Base-by-base conservation (phyloP, 2,329 filamentous ascomycete genomes). In the Aureobasidium uvarum region DNA sequence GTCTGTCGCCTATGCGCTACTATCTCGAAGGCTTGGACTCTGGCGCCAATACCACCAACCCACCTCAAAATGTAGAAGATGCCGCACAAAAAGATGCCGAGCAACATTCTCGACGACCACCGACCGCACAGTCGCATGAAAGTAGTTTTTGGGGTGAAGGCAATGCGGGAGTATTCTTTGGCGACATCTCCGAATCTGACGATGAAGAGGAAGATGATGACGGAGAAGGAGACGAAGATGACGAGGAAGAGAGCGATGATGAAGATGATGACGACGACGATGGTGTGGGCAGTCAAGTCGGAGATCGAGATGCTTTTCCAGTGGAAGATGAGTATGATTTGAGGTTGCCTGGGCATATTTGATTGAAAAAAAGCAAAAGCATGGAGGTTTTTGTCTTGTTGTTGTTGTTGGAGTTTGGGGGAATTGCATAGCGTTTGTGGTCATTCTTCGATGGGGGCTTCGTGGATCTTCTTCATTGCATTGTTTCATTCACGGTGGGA, bases 1-100 rank as follows among this genome's bases (percentile, higher is more conserved):
- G 77, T 39, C 68, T 82, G 0, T 76, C 75, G 1, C 80, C 80
- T 5, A 79, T 81, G 68, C 71, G 80, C 16, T 80, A 80, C 62
- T 81, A 81, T 52, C 68, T 81, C 8, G 70, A 73, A 20, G 65
- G 62, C 11, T 51, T 68, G 1, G 67, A 68, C 33, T 31, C 23
- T 3, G 45, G 66, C 33, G 63, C 59, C 18, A 54, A 25, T 3
- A 33, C 25, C 20, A 11, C 25, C 6, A 52, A 45, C 18, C 11
- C 23, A 20, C 2, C 23, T 11, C 39, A 39, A 18, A 14, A 36
- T 7, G 36, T 33, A 16, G 23, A 59, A 55, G 64, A 59, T 16
- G 18, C 31, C n/a, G 25, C 18, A 51, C 45, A 13, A 11, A 51
- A 62, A 16, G 43, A 50, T 5, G 2, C 18, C n/a, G 52, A n/a